Base-by-base conservation (phyloP, 352 stramenopile genomes). In the Globisporangium parvum region DNA sequence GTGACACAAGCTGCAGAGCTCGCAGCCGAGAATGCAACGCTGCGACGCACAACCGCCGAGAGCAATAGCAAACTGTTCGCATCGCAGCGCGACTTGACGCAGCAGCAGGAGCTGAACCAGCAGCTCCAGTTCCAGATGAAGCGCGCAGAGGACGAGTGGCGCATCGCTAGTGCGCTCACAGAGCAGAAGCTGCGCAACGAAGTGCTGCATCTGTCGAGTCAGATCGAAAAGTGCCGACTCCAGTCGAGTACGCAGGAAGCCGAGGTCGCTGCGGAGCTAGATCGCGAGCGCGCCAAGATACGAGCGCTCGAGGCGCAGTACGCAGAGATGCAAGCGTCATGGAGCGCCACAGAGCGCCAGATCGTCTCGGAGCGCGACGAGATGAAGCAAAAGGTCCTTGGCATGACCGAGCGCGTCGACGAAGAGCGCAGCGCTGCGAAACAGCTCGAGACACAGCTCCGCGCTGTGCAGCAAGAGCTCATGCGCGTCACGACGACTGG, bases 171-270 rank as follows among this genome's bases (percentile, higher is more conserved):
- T 17, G 57, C 63, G 21, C 49, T 87, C n/a, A 74, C 71, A 1
- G 79, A 89, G 31, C 75, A 87, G 40, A 86, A 84, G 47, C 55
- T 87, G 40, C 73, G 77, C 4, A 85, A 87, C 26, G 79, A 89
- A 58, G 75, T 80, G 45, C 42, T 82, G 52, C 69, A 87, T n/a
- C 60, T 87, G 10, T 76, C 69, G n/a, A 79, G 65, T 23, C 69
- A 85, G 44, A 40, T 77, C 14, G 73, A 82, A 23, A 82, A 69
- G 37, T 85, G 66, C 41, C 83, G 74, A 26, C 39, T 83, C 1
- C 40, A 67, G 35, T 63, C 62, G 1, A 55, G 59, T 28, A 66
- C 75, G 6, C 74, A 87, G 37, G 55, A 75, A 33, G 42, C 41
- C 37, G 62, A 68, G 31, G 73, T 81, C 24, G 47, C 57, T 14